Conservation (phyloP, 2,329 filamentous ascomycete species). For the Sporothrix mexicana region DNA sequence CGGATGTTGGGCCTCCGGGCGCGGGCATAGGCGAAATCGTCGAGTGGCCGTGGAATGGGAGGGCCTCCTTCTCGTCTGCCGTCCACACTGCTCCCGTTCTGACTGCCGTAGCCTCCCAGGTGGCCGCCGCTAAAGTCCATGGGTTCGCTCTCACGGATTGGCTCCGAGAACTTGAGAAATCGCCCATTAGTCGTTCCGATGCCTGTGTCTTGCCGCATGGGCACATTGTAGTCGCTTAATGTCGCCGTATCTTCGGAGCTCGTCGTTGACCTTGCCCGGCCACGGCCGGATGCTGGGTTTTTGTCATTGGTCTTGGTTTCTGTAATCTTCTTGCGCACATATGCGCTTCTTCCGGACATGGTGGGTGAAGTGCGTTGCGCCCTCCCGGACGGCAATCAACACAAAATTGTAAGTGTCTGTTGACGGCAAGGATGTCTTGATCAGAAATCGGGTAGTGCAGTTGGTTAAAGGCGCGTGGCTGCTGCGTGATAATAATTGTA, state of each 20-base stretch:
- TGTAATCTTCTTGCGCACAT: slow-evolving; percentile 64
- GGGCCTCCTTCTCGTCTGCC: slow-evolving; percentile 43
- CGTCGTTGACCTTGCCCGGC: slow-evolving; percentile 47
- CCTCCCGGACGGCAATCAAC: background rate
- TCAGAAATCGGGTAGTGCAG: background rate
- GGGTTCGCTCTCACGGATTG: slow-evolving; percentile 45
- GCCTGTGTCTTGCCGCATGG: slow-evolving; percentile 49
- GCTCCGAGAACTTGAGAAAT: slow-evolving; percentile 55
- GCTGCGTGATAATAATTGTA: background rate
- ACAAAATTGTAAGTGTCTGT: too few relatives aligned
- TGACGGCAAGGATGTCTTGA: background rate
- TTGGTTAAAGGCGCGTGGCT: background rate
- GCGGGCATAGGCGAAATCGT: slow-evolving; percentile 54
- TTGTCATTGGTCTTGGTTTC: slow-evolving; percentile 51
- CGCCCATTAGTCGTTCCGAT: slow-evolving; percentile 53
- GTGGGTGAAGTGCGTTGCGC: slow-evolving; percentile 9
- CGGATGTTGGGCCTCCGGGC: slow-evolving; percentile 52
- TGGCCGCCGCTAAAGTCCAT: slow-evolving; percentile 39
- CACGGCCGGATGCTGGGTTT: slow-evolving; percentile 36
- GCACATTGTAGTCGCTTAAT: slow-evolving; percentile 48
- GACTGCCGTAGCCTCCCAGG: slow-evolving; percentile 43
- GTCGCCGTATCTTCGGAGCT: slow-evolving; percentile 50
- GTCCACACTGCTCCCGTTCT: slow-evolving; percentile 49
- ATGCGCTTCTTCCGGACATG: slow-evolving; percentile 65
- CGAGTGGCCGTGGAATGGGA: slow-evolving; percentile 44